Base-by-base conservation (phyloP, 176 grass and related monocot genomes). In the Ananas comosus region DNA sequence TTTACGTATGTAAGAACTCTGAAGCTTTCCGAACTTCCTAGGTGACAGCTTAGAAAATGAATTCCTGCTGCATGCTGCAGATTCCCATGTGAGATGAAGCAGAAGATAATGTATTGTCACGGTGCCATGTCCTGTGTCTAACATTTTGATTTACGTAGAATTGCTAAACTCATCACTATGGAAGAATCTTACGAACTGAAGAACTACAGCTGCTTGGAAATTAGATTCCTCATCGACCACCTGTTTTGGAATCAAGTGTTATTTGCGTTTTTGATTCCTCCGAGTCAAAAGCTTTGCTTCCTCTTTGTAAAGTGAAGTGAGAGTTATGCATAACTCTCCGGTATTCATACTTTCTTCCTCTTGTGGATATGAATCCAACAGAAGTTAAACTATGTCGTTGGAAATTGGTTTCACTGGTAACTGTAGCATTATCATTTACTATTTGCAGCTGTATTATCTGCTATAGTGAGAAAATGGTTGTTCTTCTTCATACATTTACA, bases 1-100 rank as follows among this genome's bases (percentile, higher is more conserved):
- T 68, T 93, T 99, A 63, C 94, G 83, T 65, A 93, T 85, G 75
- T 99, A 99, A 78, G 87, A 90, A 53, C 76, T 99, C 70, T 82
- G 78, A 75, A 74, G 61, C 83, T 83, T 85, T 18, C 66, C 82
- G 70, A 51, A 71, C 65, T 82, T 86, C 82, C 77, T 86, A 53
- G 57, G 67, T 28, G 79, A 84, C 73, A 77, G 66, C 74, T 90
- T 92, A 63, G 76, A 74, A 13, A 68, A 72, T 67, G 87, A 84
- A 59, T 33, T 28, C 18, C 24, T 75, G 73, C 79, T 61, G 81
- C 75, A 74, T 68, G 66, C 66, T 85, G 92, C 11, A 72, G 75
- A 82, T 24, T 63, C 24, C 24, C 69, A 47, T 53, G 85, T 24
- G 53, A 76, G 63, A 68, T 70, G 51, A 50, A 79, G 50, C 79